These are phyloP conservation scores for Ziziphus jujuba DNA, from an alignment of 306 rosid genomes.

Conservation along the genomic window DNA sequence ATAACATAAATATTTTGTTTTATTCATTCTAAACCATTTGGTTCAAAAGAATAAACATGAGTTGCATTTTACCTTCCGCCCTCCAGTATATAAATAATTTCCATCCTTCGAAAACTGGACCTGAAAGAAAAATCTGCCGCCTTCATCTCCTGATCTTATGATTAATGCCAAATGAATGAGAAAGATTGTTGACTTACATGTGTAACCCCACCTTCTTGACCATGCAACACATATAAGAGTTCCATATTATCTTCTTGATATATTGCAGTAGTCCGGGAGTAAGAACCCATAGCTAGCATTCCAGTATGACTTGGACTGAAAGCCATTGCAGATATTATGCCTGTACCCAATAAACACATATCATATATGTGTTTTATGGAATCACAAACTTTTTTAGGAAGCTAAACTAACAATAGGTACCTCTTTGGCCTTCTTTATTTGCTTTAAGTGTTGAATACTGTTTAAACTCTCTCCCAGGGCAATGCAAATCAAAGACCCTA, in stretches of 20 bases:
- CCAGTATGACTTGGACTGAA: slow-evolving; percentile 85
- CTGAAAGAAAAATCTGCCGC: slow-evolving; percentile 48
- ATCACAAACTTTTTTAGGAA: slow-evolving; percentile 10
- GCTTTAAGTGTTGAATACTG: slow-evolving; percentile 70
- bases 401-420: slow-evolving; percentile 34
- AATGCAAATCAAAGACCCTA: slow-evolving; percentile 89
- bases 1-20: background rate
- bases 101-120: slow-evolving; percentile 93
- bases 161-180: slow-evolving; percentile 21
- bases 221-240: slow-evolving; percentile 80
- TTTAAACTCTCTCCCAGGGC: slow-evolving; percentile 90
- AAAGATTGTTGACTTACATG: slow-evolving; percentile 68
- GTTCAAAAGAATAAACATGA: slow-evolving; percentile 8
- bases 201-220: slow-evolving; percentile 97
- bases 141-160: slow-evolving; percentile 20
- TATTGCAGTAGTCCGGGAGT: slow-evolving; percentile 78
- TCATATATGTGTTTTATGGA: slow-evolving; percentile 12
- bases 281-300: slow-evolving; percentile 90
- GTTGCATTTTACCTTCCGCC: slow-evolving; percentile 64
- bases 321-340: slow-evolving; percentile 86
- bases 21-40: background rate
- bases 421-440: slow-evolving; percentile 90
- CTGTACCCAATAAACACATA: slow-evolving; percentile 39
- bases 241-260: slow-evolving; percentile 94
- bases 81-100: slow-evolving; percentile 88